Evolutionary conservation across 208 protist species (phyloP), one percentile per base, ranked within the genome.

Genomic region (Acanthamoeba triangularis): DNA sequence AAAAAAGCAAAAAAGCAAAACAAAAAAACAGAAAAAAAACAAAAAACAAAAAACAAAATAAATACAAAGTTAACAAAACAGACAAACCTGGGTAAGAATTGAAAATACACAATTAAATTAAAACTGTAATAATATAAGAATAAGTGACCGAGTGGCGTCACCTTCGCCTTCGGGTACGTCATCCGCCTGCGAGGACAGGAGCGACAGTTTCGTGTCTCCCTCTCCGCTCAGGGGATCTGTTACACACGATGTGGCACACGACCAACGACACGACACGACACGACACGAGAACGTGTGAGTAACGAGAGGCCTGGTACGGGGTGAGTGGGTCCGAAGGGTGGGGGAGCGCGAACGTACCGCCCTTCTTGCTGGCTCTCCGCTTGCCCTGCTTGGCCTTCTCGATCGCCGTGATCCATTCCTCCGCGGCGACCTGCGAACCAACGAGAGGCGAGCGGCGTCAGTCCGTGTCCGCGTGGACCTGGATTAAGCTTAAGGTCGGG

Each of bases 381-480:
- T 65, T 65, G 59, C 59, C 59, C 59, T 65, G 52, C 80, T 88
- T 52, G 33, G 41, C 47, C 41, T 59, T 30, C 44, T 88, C 80
- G 47, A 88, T 88, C 11, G 80, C 80, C 16, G 41, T 25, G 80
- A 88, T 88, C 80, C 80, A 88, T 44, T 88, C 80, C 47, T 88
- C 80, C 7, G 52, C 52, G 13, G 80, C 80, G 49, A 54, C 49
- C 49, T 54, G 49, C 14, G 49, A 20, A 18, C 13, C 49, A 10
- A 54, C 49, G 49, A 1, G 49, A 41, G 37, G 37, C 37, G 37
- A 1, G 37, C 37, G 37, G 37, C 37, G 37, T 41, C 3, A 41
- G 37, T 4, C 37, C n/a, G n/a, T n/a, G n/a, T 41, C 37, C 37
- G 3, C 37, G 37, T 3, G 3, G 37, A 41, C 3, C 37, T 1